Evolutionary conservation across 495 filamentous ascomycete species (phyloP).

Genomic region (Hypoxylon cercidicola): DNA sequence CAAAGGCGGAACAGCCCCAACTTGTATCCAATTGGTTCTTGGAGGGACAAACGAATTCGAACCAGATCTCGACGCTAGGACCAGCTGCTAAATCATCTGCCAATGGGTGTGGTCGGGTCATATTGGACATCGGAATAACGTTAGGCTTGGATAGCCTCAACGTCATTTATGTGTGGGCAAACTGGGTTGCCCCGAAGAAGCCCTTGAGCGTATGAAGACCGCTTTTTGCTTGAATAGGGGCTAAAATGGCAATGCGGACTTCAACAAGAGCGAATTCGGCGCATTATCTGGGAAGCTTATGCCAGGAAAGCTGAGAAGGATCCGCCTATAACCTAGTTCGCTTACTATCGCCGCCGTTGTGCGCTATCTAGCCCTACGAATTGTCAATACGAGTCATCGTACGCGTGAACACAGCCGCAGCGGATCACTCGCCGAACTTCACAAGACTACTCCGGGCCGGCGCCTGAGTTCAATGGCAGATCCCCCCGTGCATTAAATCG

Average conservation of each 20-base stretch:
- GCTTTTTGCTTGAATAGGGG: constrained; percentile 5
- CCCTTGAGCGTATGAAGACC: neutral
- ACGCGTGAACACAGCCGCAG: constrained; percentile 9
- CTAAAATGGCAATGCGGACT: neutral
- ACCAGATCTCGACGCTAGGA: constrained; percentile 1
- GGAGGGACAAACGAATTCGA: neutral
- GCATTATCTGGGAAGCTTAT: neutral
- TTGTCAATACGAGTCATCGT: constrained; percentile 15
- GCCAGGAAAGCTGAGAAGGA: neutral
- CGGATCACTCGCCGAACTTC: constrained; percentile 16
- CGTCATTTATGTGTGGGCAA: neutral
- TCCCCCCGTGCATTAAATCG: constrained; percentile 15
- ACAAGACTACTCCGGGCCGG: constrained; percentile 15
- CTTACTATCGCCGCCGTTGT: neutral
- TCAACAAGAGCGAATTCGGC: constrained; percentile 9
- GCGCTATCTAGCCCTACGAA: constrained; percentile 15
- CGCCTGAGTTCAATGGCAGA: constrained; percentile 12
- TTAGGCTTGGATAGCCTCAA: neutral
- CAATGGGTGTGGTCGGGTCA: neutral
- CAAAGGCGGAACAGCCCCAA: neutral
- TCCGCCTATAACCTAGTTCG: neutral
- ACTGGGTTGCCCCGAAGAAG: neutral
- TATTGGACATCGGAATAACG: constrained; percentile 1
- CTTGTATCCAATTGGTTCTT: constrained; percentile 5
- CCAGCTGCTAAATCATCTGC: neutral